Evolutionary conservation across 805 yeast genomes (phyloP).

Genomic region (Vanderwaltozyma tropicalis): DNA sequence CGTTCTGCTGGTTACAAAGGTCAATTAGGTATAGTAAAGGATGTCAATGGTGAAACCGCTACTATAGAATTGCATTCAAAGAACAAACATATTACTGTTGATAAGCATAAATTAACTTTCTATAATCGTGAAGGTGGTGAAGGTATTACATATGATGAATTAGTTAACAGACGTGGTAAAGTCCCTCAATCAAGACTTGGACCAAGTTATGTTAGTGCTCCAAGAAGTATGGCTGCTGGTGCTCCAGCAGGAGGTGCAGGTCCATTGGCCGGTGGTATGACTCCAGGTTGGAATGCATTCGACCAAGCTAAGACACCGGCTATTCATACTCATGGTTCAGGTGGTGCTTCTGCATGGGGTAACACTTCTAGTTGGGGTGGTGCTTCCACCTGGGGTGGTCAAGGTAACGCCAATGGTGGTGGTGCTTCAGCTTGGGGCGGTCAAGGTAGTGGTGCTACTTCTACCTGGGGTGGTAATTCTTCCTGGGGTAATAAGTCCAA

Average conservation of each 20-base stretch:
- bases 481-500: slow-evolving; percentile 29
- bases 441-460: slow-evolving; percentile 29
- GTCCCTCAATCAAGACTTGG: slow-evolving; percentile 30
- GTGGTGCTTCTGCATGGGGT: slow-evolving; percentile 20
- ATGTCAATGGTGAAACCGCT: slow-evolving; percentile 85
- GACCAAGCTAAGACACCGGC: slow-evolving; percentile 41
- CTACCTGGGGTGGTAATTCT: slow-evolving; percentile 32
- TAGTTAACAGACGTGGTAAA: slow-evolving; percentile 43
- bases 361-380: slow-evolving; percentile 35
- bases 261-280: slow-evolving; percentile 34
- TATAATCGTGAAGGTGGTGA: slow-evolving; percentile 52
- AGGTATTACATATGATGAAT: slow-evolving; percentile 69
- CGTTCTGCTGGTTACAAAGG: slow-evolving; percentile 92
- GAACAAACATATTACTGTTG: slow-evolving; percentile 75
- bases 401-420: slow-evolving; percentile 25
- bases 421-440: slow-evolving; percentile 36
- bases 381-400: slow-evolving; percentile 33
- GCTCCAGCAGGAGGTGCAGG: slow-evolving; percentile 27
- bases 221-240: slow-evolving; percentile 27
- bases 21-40: slow-evolving; percentile 83
- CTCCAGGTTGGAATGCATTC: slow-evolving; percentile 47
- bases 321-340: slow-evolving; percentile 24
- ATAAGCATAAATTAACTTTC: slow-evolving; percentile 68
- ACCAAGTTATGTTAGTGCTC: slow-evolving; percentile 28
- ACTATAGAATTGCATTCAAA: slow-evolving; percentile 91